These are phyloP conservation scores for Globisporangium irregulare DNA, from an alignment of 352 stramenopile genomes.

Conservation along the genomic window DNA sequence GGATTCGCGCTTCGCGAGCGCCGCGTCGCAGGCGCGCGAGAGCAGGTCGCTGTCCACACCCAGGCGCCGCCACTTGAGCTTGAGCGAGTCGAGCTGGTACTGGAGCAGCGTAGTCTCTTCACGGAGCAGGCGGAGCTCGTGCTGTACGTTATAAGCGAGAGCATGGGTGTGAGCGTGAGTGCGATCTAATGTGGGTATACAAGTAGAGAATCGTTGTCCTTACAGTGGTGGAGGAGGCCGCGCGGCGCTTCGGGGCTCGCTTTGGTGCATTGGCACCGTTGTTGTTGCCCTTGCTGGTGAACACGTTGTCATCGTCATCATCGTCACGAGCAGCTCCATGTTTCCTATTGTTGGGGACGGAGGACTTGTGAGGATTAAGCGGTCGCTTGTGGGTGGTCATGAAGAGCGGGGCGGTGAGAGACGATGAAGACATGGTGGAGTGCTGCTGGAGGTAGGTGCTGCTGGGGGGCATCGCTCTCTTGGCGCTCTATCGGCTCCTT, in stretches of 20 bases:
- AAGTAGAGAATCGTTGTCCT: too few species aligned
- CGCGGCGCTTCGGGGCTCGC: not conserved
- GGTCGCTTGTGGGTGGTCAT: not conserved
- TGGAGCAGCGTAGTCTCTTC: conserved; percentile 41
- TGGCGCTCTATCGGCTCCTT: not conserved
- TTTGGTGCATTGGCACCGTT: not conserved
- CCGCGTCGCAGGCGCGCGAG: conserved; percentile 32
- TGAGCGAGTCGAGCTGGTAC: conserved; percentile 34
- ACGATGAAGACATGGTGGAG: not conserved
- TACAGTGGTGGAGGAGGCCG: not conserved
- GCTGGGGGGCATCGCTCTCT: not conserved
- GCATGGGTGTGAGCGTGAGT: not conserved
- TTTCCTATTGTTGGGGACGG: not conserved
- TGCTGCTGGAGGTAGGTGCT: not conserved
- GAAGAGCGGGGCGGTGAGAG: not conserved
- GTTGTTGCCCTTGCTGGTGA: not conserved
- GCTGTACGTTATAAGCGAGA: conserved; percentile 17
- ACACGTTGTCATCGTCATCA: not conserved
- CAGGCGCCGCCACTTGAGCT: conserved; percentile 41
- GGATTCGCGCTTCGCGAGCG: conserved; percentile 44
- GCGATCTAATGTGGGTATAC: not conserved
- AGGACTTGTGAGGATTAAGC: not conserved
- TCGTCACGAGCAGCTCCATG: not conserved
- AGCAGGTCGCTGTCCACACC: conserved; percentile 36
- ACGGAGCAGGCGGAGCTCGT: conserved; percentile 48